Evolutionary conservation across 1,139 yeast genomes (phyloP).

Genomic region (Pichia sp.): DNA sequence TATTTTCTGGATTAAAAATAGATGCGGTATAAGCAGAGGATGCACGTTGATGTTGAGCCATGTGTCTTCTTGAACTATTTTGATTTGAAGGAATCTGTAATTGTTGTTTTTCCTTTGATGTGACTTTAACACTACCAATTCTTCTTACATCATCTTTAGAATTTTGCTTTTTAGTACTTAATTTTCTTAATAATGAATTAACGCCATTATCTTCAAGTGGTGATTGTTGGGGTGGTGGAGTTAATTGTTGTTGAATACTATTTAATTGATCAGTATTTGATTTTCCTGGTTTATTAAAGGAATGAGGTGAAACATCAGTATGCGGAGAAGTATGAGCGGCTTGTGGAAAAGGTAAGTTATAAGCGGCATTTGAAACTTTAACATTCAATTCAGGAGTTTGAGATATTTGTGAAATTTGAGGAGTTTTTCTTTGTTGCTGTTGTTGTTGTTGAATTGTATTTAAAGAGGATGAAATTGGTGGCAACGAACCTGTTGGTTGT

Average conservation of each 20-base stretch:
- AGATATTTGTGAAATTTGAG: slow-evolving; percentile 2
- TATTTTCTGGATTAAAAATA: slow-evolving; percentile 18
- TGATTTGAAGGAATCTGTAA: slow-evolving; percentile 17
- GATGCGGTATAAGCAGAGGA: slow-evolving; percentile 31
- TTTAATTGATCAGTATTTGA: slow-evolving; percentile 1
- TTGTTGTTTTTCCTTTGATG: slow-evolving; percentile 45
- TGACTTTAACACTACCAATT: slow-evolving; percentile 57
- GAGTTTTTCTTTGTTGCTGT: slow-evolving; percentile 3
- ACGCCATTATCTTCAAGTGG: slow-evolving; percentile 24
- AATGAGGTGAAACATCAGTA: slow-evolving; percentile 11
- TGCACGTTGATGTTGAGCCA: slow-evolving; percentile 31
- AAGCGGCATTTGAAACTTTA: slow-evolving; percentile 10
- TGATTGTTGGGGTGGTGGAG: slow-evolving; percentile 18
- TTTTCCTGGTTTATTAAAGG: slow-evolving; percentile 9
- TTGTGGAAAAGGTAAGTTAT: slow-evolving; percentile 10
- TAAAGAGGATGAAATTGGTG: neutral
- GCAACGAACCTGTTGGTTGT: neutral
- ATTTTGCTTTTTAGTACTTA: slow-evolving; percentile 25
- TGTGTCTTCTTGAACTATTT: slow-evolving; percentile 20
- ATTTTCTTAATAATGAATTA: slow-evolving; percentile 31
- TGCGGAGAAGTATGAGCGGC: slow-evolving; percentile 20
- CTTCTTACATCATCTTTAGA: slow-evolving; percentile 44
- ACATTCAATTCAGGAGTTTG: slow-evolving; percentile 1
- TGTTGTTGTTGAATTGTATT: slow-evolving; percentile 1
- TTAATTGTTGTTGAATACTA: slow-evolving; percentile 7